These are phyloP conservation scores for Carex scoparia DNA, from an alignment of 176 grass and related monocot species.

Conservation along the genomic window DNA sequence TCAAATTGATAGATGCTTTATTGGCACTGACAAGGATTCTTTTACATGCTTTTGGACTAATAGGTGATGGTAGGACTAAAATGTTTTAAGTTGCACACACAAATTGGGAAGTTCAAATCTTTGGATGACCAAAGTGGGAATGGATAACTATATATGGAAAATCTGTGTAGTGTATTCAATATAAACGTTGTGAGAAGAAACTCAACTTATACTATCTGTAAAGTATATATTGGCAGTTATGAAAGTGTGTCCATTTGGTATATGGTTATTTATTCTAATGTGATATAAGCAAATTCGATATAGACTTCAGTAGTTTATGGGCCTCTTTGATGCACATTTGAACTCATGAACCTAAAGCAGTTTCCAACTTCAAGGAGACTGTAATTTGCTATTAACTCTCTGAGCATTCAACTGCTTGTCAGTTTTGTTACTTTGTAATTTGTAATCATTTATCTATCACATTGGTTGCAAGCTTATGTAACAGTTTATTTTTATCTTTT, in stretches of 20 bases:
- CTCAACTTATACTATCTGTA: background rate
- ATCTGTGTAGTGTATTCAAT: background rate
- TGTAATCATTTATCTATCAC: constrained; percentile 15
- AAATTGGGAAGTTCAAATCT: background rate
- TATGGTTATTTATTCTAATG: background rate
- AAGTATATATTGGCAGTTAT: background rate
- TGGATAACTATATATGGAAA: background rate
- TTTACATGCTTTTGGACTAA: background rate
- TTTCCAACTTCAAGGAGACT: background rate
- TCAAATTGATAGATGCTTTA: background rate
- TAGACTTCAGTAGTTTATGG: background rate
- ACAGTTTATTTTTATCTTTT: background rate
- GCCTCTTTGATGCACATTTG: background rate
- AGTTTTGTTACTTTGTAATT: background rate
- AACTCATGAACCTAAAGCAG: background rate
- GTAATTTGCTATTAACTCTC: background rate
- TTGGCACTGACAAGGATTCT: background rate
- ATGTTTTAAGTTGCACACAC: background rate
- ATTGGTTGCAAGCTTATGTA: background rate
- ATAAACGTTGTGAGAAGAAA: background rate
- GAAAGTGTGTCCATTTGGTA: background rate
- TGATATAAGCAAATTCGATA: background rate
- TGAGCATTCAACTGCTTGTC: background rate
- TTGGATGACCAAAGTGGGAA: background rate
- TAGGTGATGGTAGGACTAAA: background rate